Evolutionary conservation across 2,329 filamentous ascomycete species (phyloP).

Genomic region (Ceratocystiopsis brevicomis): DNA sequence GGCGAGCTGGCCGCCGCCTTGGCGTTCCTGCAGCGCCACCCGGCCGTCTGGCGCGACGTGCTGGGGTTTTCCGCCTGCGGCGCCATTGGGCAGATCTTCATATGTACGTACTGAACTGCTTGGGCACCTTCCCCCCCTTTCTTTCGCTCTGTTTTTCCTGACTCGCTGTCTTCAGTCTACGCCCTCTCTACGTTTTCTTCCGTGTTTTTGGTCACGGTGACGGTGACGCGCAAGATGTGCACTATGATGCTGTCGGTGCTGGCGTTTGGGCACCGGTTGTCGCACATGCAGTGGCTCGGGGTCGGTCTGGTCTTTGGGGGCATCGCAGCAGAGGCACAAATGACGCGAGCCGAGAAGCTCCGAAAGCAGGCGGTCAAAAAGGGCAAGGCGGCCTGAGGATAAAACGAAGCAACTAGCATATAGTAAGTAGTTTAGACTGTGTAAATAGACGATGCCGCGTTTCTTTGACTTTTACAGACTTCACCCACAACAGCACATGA

Average conservation of each 20-base stretch:
- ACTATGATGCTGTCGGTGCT: slow-evolving; percentile 95
- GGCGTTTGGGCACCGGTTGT: slow-evolving; percentile 79
- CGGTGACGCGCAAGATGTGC: slow-evolving; percentile 95
- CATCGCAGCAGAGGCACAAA: slow-evolving; percentile 73
- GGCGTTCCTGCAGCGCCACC: slow-evolving; percentile 62
- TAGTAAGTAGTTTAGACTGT: neutral
- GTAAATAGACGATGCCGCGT: no score
- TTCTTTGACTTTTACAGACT: no score
- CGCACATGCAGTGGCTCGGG: slow-evolving; percentile 81
- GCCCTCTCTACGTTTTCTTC: slow-evolving; percentile 85
- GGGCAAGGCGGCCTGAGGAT: slow-evolving; percentile 9
- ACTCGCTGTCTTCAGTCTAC: slow-evolving; percentile 38
- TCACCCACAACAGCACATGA: no score
- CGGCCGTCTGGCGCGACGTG: slow-evolving; percentile 69
- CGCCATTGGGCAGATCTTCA: slow-evolving; percentile 88
- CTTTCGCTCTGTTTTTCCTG: neutral
- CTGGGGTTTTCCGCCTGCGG: slow-evolving; percentile 79
- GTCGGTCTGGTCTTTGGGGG: slow-evolving; percentile 88
- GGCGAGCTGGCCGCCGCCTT: slow-evolving; percentile 67
- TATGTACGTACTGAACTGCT: slow-evolving; percentile 59
- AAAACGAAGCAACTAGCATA: no score
- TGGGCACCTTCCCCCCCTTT: slow-evolving; percentile 12
- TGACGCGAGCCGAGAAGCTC: slow-evolving; percentile 66
- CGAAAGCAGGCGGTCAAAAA: slow-evolving; percentile 50
- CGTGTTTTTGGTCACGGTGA: slow-evolving; percentile 84